Base-by-base conservation (phyloP, 257 asterid genomes). In the Nicotiana paniculata region DNA sequence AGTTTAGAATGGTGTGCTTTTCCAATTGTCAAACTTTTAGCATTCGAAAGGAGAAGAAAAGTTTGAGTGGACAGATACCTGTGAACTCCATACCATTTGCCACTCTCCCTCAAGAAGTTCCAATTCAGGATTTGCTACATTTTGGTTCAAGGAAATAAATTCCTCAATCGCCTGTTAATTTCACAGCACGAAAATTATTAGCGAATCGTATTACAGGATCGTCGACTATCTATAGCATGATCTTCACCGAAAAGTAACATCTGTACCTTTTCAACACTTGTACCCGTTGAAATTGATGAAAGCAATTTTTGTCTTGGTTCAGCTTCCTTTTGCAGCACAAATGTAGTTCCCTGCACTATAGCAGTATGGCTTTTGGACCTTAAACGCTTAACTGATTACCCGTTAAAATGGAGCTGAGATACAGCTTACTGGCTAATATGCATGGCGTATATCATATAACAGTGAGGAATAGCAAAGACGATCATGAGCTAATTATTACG, bases 291-390 rank as follows among this genome's bases (percentile, higher is more conserved):
- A 84, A 95, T 91, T 81, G 86, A 87, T 6, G 92, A 90, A 53
- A 95, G 78, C 89, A 95, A 85, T 76, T 85, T 93, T 85, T 95
- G 99, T 85, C 98, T 89, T 39, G 88, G 87, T 37, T 91, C 98
- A 21, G 92, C 91, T 89, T 90, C 92, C 87, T 92, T 95, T 89
- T 95, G 99, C 91, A 95, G 92, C 85, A 95, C 99, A 86, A 95
- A 95, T 35, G 98, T 95, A 51, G 98, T 92, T 91, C 99, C 99
- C 99, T 95, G 98, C 93, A 90, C 97, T 92, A 91, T 84, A 92
- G 39, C 92, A 83, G 88, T 88, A 24, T 46, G 46, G 13, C 17
- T 21, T 43, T 37, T 72, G 24, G 61, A 13, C 78, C 61, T 72
- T 46, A 72, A 72, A 21, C 2, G 61, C 61, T 46, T 72, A 72